These are phyloP conservation scores for Parathielavia hyrcaniae DNA, from an alignment of 495 filamentous ascomycete species.

Conservation along the genomic window DNA sequence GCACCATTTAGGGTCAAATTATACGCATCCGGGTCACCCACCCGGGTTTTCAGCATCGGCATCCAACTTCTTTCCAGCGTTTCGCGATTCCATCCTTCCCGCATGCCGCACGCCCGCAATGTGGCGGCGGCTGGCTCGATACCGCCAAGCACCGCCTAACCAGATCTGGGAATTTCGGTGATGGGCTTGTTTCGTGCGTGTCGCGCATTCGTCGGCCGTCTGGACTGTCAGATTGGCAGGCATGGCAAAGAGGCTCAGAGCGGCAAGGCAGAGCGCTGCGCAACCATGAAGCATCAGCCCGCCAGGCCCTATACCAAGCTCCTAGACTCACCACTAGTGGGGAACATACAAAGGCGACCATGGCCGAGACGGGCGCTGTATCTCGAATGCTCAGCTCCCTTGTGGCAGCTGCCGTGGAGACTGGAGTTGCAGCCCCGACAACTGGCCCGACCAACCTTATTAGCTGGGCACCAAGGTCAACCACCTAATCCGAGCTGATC, in stretches of 20 bases:
- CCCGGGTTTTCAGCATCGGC: background rate
- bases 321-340: background rate
- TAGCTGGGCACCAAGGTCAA: background rate
- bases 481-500: background rate
- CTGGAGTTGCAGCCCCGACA: background rate
- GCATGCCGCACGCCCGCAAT: background rate
- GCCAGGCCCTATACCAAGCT: background rate
- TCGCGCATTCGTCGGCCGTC: background rate
- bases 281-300: slow-evolving; percentile 12
- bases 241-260: too few species aligned
- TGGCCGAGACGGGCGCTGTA: background rate
- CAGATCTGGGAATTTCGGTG: slow-evolving; percentile 6
- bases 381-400: background rate
- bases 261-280: background rate
- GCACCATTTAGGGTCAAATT: background rate
- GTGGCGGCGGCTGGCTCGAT: background rate
- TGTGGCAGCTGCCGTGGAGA: too few species aligned
- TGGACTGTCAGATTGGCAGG: background rate
- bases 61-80: background rate
- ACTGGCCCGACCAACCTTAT: background rate
- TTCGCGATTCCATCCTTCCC: background rate
- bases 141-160: slow-evolving; percentile 10
- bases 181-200: slow-evolving; percentile 4
- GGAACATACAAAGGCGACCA: background rate
- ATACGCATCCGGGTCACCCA: background rate